Conservation (phyloP, 2,329 filamentous ascomycete genomes). For the Alternaria solani region DNA sequence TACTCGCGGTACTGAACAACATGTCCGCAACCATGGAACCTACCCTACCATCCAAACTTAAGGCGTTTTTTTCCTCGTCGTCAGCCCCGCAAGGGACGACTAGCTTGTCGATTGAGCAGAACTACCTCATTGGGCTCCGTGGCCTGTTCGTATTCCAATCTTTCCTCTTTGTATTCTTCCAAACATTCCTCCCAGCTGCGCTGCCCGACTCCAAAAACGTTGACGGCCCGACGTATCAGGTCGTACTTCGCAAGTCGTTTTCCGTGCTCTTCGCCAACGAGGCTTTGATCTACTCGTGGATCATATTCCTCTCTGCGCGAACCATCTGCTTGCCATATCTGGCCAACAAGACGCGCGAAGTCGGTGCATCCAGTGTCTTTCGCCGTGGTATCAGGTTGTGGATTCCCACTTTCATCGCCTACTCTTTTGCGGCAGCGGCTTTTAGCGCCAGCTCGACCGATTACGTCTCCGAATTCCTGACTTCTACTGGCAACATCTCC, state of each 20-base stretch:
- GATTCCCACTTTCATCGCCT: conserved; percentile 52
- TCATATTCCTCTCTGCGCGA: conserved; percentile 58
- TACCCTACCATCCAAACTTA: conserved; percentile 22
- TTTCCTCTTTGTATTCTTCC: conserved; percentile 57
- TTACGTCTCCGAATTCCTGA: conserved; percentile 52
- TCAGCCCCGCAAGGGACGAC: conserved; percentile 16
- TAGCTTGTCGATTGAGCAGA: conserved; percentile 29
- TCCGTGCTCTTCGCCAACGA: conserved; percentile 58
- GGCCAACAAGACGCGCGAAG: conserved; percentile 41
- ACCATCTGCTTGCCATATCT: conserved; percentile 56
- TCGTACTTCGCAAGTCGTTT: conserved; percentile 55
- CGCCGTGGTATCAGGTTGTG: conserved; percentile 54
- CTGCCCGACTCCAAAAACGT: conserved; percentile 49
- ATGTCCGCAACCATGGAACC: conserved; percentile 29
- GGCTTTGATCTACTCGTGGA: conserved; percentile 55
- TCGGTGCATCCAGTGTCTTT: conserved; percentile 53
- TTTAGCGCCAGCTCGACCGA: conserved; percentile 40
- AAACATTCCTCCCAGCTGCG: conserved; percentile 55
- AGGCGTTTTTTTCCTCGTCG: conserved; percentile 23
- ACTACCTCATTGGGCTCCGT: conserved; percentile 55
- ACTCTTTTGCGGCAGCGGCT: conserved; percentile 51
- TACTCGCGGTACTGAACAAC: conserved; percentile 3
- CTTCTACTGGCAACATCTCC: conserved; percentile 48
- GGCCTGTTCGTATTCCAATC: conserved; percentile 55
- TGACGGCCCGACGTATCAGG: conserved; percentile 52